phyloP scores from a whole-genome alignment of 2,329 filamentous ascomycete genomes.

The Zymoseptoria passerinii region DNA sequence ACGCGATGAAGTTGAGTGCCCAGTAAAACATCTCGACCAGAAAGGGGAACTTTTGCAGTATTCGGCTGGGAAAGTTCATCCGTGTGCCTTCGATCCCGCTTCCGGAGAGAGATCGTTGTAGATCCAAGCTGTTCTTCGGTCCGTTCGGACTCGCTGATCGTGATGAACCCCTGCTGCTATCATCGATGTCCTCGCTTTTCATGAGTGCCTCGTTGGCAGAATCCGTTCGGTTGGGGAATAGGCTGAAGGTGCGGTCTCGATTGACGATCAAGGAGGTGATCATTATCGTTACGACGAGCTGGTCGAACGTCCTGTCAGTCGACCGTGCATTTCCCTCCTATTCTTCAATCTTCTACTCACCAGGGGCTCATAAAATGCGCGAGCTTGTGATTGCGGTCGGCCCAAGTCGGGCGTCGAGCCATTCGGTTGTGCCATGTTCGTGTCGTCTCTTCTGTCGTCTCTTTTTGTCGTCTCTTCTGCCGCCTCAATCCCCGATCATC shows the following conservation, averaged over 20 bases:
- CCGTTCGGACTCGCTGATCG: constrained; percentile 30
- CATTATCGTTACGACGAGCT: constrained; percentile 39
- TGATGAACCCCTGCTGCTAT: constrained; percentile 13
- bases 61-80: constrained; percentile 49
- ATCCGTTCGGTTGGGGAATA: constrained; percentile 13
- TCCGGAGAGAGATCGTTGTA: constrained; percentile 48
- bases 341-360: constrained; percentile 10
- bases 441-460: background rate
- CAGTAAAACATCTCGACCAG: constrained; percentile 69
- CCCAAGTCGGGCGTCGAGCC: constrained; percentile 15
- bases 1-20: constrained; percentile 57
- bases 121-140: constrained; percentile 43
- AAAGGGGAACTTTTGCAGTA: constrained; percentile 61
- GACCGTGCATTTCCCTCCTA: background rate
- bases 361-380: constrained; percentile 22
- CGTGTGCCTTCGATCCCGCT: constrained; percentile 21
- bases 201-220: constrained; percentile 14
- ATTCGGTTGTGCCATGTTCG: background rate
- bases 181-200: constrained; percentile 12
- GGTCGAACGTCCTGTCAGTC: constrained; percentile 5
- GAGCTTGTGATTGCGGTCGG: constrained; percentile 20
- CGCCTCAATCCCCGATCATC: background rate
- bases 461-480: background rate
- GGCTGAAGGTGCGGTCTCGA: constrained; percentile 31
- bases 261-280: constrained; percentile 35